A percentile compares a stretch with the other conserved stretches of the same genome.
phyloP scores from a whole-genome alignment of 768 basidiomycete species.

The Suillus ampliporus region DNA sequence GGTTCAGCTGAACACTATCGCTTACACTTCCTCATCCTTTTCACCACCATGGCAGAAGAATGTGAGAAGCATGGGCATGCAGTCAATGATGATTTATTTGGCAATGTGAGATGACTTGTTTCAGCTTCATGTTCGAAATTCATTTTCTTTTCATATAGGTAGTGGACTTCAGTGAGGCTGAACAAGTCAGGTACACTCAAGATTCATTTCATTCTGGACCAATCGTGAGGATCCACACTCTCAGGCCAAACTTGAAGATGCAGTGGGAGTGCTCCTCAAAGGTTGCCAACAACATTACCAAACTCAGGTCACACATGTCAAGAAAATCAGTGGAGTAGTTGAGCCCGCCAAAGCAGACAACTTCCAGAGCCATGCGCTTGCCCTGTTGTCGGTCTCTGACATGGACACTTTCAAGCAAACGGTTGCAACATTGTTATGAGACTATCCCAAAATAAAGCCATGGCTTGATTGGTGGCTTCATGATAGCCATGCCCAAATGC shows the following conservation, averaged over 20 bases:
- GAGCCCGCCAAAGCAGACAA: neutral
- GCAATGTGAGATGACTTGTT: slow-evolving; percentile 10
- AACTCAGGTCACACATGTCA: slow-evolving; percentile 33
- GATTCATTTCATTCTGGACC: slow-evolving; percentile 34
- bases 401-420: neutral
- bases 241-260: slow-evolving; percentile 26
- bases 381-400: neutral
- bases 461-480: neutral
- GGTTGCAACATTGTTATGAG: neutral
- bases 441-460: neutral
- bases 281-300: slow-evolving; percentile 41
- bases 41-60: slow-evolving; percentile 20
- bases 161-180: slow-evolving; percentile 42
- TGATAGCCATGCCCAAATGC: neutral
- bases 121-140: too few relatives aligned
- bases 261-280: slow-evolving; percentile 20
- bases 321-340: slow-evolving; percentile 21
- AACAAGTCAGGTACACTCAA: slow-evolving; percentile 34
- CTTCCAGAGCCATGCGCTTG: neutral
- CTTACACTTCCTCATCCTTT: too few relatives aligned
- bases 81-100: slow-evolving; percentile 18
- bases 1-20: too few relatives aligned
- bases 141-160: slow-evolving; percentile 31
- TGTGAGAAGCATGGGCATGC: neutral
- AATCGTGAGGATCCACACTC: slow-evolving; percentile 2